Conservation (phyloP, 192 early-diverging fungal genomes). For the Coemansia sp. region DNA sequence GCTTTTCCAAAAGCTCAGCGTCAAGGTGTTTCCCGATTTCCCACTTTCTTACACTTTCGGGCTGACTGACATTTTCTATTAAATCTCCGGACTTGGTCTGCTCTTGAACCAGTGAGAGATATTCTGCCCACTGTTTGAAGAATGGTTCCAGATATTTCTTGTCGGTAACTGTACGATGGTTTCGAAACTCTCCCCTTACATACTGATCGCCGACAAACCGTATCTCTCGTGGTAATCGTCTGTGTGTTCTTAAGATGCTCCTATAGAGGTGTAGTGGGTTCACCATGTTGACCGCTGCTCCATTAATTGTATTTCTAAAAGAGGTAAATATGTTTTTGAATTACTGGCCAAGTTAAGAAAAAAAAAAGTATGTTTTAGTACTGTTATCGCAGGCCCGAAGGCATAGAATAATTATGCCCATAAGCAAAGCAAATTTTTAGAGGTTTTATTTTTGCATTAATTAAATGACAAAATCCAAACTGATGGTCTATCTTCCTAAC, state of each 20-base stretch:
- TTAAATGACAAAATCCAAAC: not conserved
- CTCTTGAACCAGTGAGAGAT: slow-evolving; percentile 27
- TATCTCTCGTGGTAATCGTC: slow-evolving; percentile 44
- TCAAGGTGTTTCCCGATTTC: slow-evolving; percentile 39
- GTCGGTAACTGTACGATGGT: slow-evolving; percentile 42
- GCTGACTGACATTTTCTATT: not conserved
- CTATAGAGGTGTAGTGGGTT: slow-evolving; percentile 39
- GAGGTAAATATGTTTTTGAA: not conserved
- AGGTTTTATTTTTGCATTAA: not conserved
- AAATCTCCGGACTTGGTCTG: slow-evolving; percentile 12
- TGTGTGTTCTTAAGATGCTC: slow-evolving; percentile 36
- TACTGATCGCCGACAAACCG: slow-evolving; percentile 57
- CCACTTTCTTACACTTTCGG: not conserved
- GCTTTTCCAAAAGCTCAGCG: slow-evolving; percentile 23
- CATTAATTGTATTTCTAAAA: slow-evolving; percentile 5
- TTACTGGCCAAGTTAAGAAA: not conserved
- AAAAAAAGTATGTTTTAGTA: not conserved
- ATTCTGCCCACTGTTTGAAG: slow-evolving; percentile 46
- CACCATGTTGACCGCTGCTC: slow-evolving; percentile 10
- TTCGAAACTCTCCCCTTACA: slow-evolving; percentile 50
- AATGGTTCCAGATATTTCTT: slow-evolving; percentile 41
- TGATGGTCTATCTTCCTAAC: not conserved
- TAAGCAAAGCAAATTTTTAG: not conserved
- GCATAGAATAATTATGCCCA: not conserved
- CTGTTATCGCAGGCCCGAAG: not conserved